phyloP scores from a whole-genome alignment of 345 rosid genomes.

The Citrus sinensis region DNA sequence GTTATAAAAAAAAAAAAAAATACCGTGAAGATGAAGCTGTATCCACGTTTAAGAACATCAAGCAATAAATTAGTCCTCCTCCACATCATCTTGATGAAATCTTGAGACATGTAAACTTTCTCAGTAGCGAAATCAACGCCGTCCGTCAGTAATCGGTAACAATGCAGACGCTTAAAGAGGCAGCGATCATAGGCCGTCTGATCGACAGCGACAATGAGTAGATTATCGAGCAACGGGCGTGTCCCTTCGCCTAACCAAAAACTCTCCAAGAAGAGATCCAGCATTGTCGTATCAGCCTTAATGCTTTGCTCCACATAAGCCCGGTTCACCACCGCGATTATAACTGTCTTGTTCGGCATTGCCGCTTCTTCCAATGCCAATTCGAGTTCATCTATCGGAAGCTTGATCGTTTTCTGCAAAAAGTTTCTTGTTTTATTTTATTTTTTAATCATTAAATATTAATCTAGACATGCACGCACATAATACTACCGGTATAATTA shows the following conservation, averaged over 20 bases:
- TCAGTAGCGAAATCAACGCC: slow-evolving; percentile 49
- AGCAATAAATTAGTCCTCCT: slow-evolving; percentile 56
- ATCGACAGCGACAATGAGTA: slow-evolving; percentile 64
- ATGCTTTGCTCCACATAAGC: slow-evolving; percentile 58
- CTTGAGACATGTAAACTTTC: slow-evolving; percentile 63
- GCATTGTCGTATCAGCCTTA: slow-evolving; percentile 46
- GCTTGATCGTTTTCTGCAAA: neutral
- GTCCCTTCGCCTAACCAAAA: slow-evolving; percentile 79
- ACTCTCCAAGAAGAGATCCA: slow-evolving; percentile 67
- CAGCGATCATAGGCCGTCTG: slow-evolving; percentile 65
- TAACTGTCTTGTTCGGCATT: slow-evolving; percentile 56
- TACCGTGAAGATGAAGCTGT: slow-evolving; percentile 71
- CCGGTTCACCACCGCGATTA: slow-evolving; percentile 57
- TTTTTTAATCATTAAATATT: no score
- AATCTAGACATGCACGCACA: no score
- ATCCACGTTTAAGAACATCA: slow-evolving; percentile 63
- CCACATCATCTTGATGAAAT: slow-evolving; percentile 88
- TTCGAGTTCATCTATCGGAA: slow-evolving; percentile 44
- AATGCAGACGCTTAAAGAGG: slow-evolving; percentile 55
- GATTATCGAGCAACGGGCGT: slow-evolving; percentile 41
- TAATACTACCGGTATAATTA: no score
- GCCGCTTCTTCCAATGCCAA: slow-evolving; percentile 39
- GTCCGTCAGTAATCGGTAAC: slow-evolving; percentile 54
- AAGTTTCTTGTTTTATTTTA: no score
- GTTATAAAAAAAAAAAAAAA: neutral